Base-by-base conservation (phyloP, 2,329 filamentous ascomycete species). In the Aspergillus brunneoviolaceus region DNA sequence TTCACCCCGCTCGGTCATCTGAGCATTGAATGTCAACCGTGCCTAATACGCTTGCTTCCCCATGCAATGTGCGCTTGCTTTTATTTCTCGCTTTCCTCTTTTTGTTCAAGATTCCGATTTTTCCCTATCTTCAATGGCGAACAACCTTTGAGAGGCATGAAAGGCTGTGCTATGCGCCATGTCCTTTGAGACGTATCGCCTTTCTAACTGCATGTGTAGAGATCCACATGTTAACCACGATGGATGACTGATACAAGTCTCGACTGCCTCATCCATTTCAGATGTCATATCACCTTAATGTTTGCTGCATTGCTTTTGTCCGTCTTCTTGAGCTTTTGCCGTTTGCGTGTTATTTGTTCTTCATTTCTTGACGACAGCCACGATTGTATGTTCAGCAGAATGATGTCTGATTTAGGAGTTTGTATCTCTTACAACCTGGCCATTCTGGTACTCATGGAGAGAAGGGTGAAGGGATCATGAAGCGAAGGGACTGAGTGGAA, bases 1-100 rank as follows among this genome's bases (percentile, higher is more conserved):
- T 19, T 74, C 74, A 47, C 72, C 75, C 52, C 72, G 70, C 23
- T 76, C 75, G 12, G 71, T 69, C 49, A 64, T 67, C 42, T 74
- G 64, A 65, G 16, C 57, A 29, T 47, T 60, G 31, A 6, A 48
- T 7, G 21, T n/a, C 14, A 51, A 45, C 39, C 16, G 39, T 45
- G 39, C 39, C 16, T 14, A 45, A 5, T 7, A 9, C 39, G 33
- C 12, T 16, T 51, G 10, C 6, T 35, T 21, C 12, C 11, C 27
- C 25, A 39, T 45, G 19, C 39, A 14, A 51, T n/a, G 23, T 19
- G 5, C 25, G 31, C 23, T n/a, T 42, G 29, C n/a, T 29, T 48
- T 12, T 4, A 10, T 10, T 33, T 27, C 14, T 48, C 35, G n/a
- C 6, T 49, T 33, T 55, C 53, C 19, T 23, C 14, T 45, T n/a